phyloP scores from a whole-genome alignment of 2,329 filamentous ascomycete species.

The Neocucurbitaria cava region DNA sequence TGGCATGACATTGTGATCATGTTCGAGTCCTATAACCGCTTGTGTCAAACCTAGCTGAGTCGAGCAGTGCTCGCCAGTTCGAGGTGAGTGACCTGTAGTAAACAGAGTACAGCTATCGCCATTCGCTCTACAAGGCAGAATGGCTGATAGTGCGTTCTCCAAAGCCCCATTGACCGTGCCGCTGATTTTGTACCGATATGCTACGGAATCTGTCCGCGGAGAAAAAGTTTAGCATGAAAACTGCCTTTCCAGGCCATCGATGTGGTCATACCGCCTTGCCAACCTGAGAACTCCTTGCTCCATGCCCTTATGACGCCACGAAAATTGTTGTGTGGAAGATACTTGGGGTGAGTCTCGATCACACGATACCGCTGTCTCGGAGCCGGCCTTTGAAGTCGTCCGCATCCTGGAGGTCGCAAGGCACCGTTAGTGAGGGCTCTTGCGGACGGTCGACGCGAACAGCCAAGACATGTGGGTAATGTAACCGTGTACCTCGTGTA shows the following conservation, averaged over 20 bases:
- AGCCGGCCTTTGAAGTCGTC: conserved; percentile 42
- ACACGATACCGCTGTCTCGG: conserved; percentile 41
- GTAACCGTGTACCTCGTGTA: conserved; percentile 18
- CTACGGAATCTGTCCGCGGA: conserved; percentile 21
- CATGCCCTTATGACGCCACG: conserved; percentile 28
- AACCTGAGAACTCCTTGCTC: conserved; percentile 18
- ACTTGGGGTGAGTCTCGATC: conserved; percentile 10
- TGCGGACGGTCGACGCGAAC: conserved; percentile 20
- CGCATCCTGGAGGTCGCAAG: conserved; percentile 34
- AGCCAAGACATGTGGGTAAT: conserved; percentile 11
- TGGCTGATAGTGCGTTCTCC: conserved; percentile 48
- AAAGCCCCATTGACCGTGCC: conserved; percentile 19
- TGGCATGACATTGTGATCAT: conserved; percentile 48
- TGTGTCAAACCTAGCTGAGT: conserved; percentile 42
- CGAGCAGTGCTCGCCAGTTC: conserved; percentile 29
- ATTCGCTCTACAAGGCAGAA: conserved; percentile 44
- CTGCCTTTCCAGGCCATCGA: conserved; percentile 17
- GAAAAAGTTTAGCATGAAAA: conserved; percentile 30
- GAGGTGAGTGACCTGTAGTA: conserved; percentile 35
- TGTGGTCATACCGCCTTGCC: conserved; percentile 36
- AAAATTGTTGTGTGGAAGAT: conserved; percentile 22
- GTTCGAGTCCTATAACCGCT: conserved; percentile 46
- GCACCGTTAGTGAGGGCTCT: conserved; percentile 34
- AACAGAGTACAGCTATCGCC: conserved; percentile 49
- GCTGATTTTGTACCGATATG: conserved; percentile 18